These are phyloP conservation scores for Aspergillus glaucus DNA, from an alignment of 2,329 filamentous ascomycete genomes.

Conservation along the genomic window DNA sequence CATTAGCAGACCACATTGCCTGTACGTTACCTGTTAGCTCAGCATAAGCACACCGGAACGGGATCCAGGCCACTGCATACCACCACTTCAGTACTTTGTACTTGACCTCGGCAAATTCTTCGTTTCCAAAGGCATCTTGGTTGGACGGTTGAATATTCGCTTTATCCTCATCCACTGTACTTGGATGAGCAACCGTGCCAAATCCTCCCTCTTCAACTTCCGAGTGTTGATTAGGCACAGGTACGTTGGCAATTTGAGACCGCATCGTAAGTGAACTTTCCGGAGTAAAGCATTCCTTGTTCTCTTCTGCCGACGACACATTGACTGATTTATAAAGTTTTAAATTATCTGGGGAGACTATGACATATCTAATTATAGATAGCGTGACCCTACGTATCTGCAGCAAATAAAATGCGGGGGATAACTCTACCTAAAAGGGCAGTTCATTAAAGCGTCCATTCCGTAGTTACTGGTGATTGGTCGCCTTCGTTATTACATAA, in stretches of 20 bases:
- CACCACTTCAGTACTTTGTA: conserved; percentile 45
- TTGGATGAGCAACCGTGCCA: neutral
- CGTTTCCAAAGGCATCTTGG: conserved; percentile 28
- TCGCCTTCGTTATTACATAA: too few species aligned
- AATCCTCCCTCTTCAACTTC: neutral
- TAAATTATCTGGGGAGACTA: too few species aligned
- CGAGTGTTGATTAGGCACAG: neutral
- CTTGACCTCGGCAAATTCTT: conserved; percentile 35
- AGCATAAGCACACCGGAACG: neutral
- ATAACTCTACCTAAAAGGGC: too few species aligned
- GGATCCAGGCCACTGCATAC: conserved; percentile 4
- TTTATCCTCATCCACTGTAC: neutral
- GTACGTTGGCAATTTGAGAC: neutral
- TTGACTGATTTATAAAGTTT: too few species aligned
- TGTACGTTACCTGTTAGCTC: conserved; percentile 11
- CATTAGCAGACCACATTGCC: conserved; percentile 43
- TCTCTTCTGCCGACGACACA: too few species aligned
- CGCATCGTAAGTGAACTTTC: neutral
- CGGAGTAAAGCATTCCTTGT: too few species aligned
- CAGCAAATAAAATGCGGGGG: too few species aligned
- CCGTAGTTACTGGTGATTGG: too few species aligned
- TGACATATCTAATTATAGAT: too few species aligned
- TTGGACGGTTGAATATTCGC: conserved; percentile 2
- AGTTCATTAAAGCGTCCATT: too few species aligned
- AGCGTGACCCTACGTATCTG: too few species aligned